A percentile compares a stretch with the other conserved stretches of the same genome.
Conservation (phyloP, 306 rosid genomes). For the Canavalia gladiata region DNA sequence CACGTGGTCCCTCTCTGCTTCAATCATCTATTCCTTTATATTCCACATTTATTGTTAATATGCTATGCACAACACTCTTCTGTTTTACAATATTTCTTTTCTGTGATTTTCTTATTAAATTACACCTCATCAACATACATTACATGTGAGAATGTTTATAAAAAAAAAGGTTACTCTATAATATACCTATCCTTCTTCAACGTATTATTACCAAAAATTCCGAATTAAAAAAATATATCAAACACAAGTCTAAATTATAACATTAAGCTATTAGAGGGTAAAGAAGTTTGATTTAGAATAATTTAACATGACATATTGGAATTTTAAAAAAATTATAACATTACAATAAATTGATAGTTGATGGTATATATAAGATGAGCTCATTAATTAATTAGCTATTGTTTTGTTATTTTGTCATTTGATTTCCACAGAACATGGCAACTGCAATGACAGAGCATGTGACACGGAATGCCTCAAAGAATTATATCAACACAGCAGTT, state of each 20-base stretch:
- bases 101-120: neutral
- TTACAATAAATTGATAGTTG: neutral
- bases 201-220: neutral
- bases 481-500: neutral
- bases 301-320: too few species aligned
- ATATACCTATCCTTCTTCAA: neutral
- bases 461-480: constrained; percentile 20
- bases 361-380: neutral
- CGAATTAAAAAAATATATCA: too few species aligned
- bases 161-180: neutral
- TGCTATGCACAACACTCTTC: neutral
- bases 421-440: constrained; percentile 2
- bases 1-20: constrained; percentile 33
- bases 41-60: constrained; percentile 23
- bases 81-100: neutral
- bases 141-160: neutral
- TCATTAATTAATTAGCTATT: neutral
- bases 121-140: constrained; percentile 11
- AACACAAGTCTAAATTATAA: neutral
- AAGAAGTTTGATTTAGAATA: too few species aligned
- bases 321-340: neutral
- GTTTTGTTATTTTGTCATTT: constrained; percentile 1
- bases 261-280: too few species aligned
- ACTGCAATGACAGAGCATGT: constrained; percentile 22
- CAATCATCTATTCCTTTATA: neutral